phyloP scores from a whole-genome alignment of 306 rosid genomes.

The Citrullus mucosospermus region DNA sequence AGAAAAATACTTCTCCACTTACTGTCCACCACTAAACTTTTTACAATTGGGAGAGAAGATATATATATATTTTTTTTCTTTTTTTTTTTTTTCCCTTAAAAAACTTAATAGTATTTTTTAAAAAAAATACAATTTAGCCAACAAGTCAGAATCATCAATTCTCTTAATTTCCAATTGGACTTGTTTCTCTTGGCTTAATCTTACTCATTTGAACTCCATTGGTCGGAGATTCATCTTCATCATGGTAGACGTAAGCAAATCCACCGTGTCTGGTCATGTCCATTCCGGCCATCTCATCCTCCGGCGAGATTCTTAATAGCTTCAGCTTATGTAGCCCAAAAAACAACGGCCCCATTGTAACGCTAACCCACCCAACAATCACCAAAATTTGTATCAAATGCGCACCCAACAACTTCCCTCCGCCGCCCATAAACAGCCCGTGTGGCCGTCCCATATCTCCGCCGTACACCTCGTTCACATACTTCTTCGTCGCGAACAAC shows the following conservation, averaged over 20 bases:
- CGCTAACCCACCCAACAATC: not conserved
- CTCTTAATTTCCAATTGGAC: not conserved
- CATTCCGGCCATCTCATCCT: conserved; percentile 10
- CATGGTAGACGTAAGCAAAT: conserved; percentile 10
- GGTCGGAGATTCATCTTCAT: not conserved
- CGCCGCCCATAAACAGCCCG: conserved; percentile 10
- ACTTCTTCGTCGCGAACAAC: not conserved
- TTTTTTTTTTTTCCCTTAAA: no score
- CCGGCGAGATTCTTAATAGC: not conserved
- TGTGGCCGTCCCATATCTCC: not conserved
- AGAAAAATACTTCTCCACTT: not conserved
- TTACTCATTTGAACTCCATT: not conserved
- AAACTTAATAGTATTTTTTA: no score
- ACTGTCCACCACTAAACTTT: not conserved
- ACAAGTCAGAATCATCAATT: not conserved
- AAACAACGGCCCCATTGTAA: conserved; percentile 1
- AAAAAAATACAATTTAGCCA: not conserved
- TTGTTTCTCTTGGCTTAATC: not conserved
- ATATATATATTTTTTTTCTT: no score
- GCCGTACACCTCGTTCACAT: conserved; percentile 4
- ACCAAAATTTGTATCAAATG: conserved; percentile 4
- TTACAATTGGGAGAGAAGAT: no score
- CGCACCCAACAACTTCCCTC: not conserved
- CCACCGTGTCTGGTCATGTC: conserved; percentile 8
- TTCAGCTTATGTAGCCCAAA: not conserved